These are phyloP conservation scores for Cerioporus squamosus DNA, from an alignment of 1,284 basidiomycete genomes.

Conservation along the genomic window DNA sequence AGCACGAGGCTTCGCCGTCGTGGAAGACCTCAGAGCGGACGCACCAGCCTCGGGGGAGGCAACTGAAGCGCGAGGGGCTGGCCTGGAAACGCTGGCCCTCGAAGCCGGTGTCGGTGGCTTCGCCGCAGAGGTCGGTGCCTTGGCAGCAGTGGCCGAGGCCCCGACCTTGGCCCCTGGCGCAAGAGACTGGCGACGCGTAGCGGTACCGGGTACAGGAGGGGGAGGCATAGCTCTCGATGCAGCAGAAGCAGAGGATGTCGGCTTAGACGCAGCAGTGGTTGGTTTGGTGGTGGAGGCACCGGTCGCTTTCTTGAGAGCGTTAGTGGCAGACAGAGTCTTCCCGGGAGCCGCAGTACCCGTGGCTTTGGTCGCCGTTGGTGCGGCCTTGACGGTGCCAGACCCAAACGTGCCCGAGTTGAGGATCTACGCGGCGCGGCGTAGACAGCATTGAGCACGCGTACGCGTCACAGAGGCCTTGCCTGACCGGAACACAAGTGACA, in stretches of 20 bases:
- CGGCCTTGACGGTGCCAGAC: slow-evolving; percentile 56
- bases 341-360: slow-evolving; percentile 40
- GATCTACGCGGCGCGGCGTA: slow-evolving; percentile 45
- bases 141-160: background rate
- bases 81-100: slow-evolving; percentile 20
- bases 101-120: slow-evolving; percentile 37
- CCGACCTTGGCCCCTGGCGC: slow-evolving; percentile 31
- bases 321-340: slow-evolving; percentile 39
- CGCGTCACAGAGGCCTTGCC: background rate
- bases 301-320: slow-evolving; percentile 53
- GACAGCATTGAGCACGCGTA: slow-evolving; percentile 5
- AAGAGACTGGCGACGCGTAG: slow-evolving; percentile 31
- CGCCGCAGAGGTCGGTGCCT: slow-evolving; percentile 49
- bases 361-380: slow-evolving; percentile 45
- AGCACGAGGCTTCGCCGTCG: slow-evolving; percentile 37
- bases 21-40: slow-evolving; percentile 28
- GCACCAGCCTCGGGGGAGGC: slow-evolving; percentile 47
- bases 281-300: slow-evolving; percentile 47
- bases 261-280: slow-evolving; percentile 37
- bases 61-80: slow-evolving; percentile 44
- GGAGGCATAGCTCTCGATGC: slow-evolving; percentile 31
- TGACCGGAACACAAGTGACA: slow-evolving; percentile 27
- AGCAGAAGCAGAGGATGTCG: slow-evolving; percentile 46
- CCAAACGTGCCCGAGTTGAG: slow-evolving; percentile 72
- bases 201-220: slow-evolving; percentile 21